Base-by-base conservation (phyloP, 495 filamentous ascomycete genomes). In the Hyaloscypha variabilis region DNA sequence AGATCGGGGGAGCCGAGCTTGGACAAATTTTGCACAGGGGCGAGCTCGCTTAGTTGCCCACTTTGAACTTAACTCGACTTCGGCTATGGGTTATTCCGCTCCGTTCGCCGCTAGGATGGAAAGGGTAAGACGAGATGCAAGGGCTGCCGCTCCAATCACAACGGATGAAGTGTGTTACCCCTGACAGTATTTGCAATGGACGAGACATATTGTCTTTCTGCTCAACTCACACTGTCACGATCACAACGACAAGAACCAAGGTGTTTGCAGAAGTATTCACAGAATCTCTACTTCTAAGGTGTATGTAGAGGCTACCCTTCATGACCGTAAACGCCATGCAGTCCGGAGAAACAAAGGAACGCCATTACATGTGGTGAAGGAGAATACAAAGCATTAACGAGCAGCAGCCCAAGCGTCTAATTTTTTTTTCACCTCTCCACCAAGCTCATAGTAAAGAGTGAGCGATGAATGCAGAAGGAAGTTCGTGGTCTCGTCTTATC, bases 401-500 rank as follows among this genome's bases (percentile, higher is more conserved):
- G 51, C 42, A 55, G 10, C 36, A 17, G 66, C 56, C 26, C 54
- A 51, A 65, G 34, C 25, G 24, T 63, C 39, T 39, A 34, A n/a
- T 51, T 50, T 63, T 49, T 63, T 60, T 42, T 26, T 29, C 25
- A 42, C 10, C 56, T 60, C 21, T 54, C 25, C 36, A 31, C 49
- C 39, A 19, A 58, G 23, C 21, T 36, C 58, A 24, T 10, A 31
- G 26, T 8, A 36, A 56, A 13, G 24, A n/a, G 55, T 19, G 65
- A 67, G 58, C 58, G 53, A 62, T 26, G 39, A 23, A 59, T 25
- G 55, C 36, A 26, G 54, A 61, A 69, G 51, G 65, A 65, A 34
- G 28, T 52, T 73, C 68, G 61, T 73, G 62, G 66, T 67, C 63
- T 68, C 71, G 59, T 73, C 65, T 64, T 67, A 69, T 73, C 68